Evolutionary conservation across 495 filamentous ascomycete species (phyloP).

Genomic region (Tuber calosporum): DNA sequence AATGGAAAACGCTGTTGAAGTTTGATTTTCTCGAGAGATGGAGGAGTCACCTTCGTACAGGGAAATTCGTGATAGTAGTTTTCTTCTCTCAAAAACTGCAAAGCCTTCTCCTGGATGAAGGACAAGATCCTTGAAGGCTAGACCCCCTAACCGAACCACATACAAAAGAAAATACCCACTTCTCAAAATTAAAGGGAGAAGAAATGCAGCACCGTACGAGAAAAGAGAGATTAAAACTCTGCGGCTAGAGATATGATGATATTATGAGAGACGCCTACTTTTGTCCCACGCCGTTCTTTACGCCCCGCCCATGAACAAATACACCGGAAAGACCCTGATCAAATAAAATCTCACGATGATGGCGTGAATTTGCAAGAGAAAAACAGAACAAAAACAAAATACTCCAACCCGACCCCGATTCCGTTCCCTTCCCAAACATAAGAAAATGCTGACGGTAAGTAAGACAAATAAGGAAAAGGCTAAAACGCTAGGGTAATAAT

Average conservation of each 20-base stretch:
- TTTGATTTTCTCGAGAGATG: not conserved
- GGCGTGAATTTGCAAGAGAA: constrained; percentile 6
- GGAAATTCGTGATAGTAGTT: not conserved
- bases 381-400: constrained; percentile 30
- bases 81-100: not conserved
- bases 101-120: not conserved
- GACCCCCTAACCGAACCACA: not conserved
- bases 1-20: not conserved
- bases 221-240: not conserved
- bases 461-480: constrained; percentile 2
- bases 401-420: constrained; percentile 27
- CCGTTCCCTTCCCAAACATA: constrained; percentile 2
- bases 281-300: not conserved
- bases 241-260: not conserved
- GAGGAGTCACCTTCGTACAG: not conserved
- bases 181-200: not conserved
- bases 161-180: not conserved
- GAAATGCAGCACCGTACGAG: not conserved
- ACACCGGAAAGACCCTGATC: not conserved
- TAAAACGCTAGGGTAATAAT: not conserved
- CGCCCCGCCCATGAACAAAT: not conserved
- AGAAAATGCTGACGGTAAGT: not conserved
- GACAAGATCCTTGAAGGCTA: not conserved
- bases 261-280: not conserved
- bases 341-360: not conserved